These are phyloP conservation scores for Noccaea bulbosa DNA, from an alignment of 345 rosid genomes.

Conservation along the genomic window DNA sequence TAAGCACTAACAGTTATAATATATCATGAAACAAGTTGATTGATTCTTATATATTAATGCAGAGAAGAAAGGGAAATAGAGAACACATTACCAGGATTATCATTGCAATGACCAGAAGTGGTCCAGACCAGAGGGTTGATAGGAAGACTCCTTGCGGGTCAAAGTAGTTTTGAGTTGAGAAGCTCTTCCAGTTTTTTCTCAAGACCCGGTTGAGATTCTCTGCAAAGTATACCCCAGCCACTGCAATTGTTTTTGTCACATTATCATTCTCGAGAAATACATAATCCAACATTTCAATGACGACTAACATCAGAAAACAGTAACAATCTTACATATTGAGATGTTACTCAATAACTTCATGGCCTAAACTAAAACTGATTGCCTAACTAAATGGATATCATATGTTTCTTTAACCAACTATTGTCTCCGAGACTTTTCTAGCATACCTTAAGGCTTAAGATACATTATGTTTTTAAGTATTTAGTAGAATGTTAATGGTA, in stretches of 20 bases:
- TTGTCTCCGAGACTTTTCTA: not conserved
- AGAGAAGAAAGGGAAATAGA: constrained; percentile 6
- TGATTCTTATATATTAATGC: not conserved
- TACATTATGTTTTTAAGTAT: too few species aligned
- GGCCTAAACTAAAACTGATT: not conserved
- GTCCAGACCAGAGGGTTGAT: constrained; percentile 93
- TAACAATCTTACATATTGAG: not conserved
- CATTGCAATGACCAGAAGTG: constrained; percentile 79
- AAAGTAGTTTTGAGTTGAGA: constrained; percentile 89
- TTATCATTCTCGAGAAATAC: constrained; percentile 11
- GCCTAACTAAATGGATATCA: not conserved
- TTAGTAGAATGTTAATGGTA: too few species aligned
- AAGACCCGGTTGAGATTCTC: constrained; percentile 74
- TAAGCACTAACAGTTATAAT: not conserved
- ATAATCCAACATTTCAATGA: not conserved
- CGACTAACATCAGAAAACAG: not conserved
- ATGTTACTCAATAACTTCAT: not conserved
- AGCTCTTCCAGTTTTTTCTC: constrained; percentile 73
- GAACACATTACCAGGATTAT: constrained; percentile 69
- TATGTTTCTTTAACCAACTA: not conserved
- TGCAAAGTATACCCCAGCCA: constrained; percentile 89
- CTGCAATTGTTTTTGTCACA: constrained; percentile 45
- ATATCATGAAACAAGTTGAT: not conserved
- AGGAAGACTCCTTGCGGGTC: constrained; percentile 83
- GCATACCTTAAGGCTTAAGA: not conserved